A percentile compares a stretch with the other conserved stretches of the same genome.
Evolutionary conservation across 2,329 filamentous ascomycete genomes (phyloP).

Genomic region (Monilinia aucupariae): DNA sequence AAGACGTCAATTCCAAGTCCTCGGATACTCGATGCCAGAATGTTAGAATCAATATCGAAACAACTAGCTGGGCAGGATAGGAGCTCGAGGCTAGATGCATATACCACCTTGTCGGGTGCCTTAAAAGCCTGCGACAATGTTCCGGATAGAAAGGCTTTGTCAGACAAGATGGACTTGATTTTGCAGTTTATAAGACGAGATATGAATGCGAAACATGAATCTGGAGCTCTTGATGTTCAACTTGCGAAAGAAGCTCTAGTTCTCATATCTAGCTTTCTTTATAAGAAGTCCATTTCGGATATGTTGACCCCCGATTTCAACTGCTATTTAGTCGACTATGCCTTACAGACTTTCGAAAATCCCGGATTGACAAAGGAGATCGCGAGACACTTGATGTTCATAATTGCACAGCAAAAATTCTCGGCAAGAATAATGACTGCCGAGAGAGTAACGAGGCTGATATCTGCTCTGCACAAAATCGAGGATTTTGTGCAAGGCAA

Average conservation of each 20-base stretch:
- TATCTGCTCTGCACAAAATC: slow-evolving; percentile 66
- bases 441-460: slow-evolving; percentile 63
- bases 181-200: slow-evolving; percentile 82
- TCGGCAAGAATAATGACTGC: slow-evolving; percentile 65
- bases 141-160: slow-evolving; percentile 66
- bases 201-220: slow-evolving; percentile 55
- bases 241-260: slow-evolving; percentile 73
- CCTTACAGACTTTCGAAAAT: slow-evolving; percentile 68
- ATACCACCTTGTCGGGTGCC: slow-evolving; percentile 69
- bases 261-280: slow-evolving; percentile 70
- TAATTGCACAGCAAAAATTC: slow-evolving; percentile 78
- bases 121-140: slow-evolving; percentile 78
- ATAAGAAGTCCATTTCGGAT: slow-evolving; percentile 64
- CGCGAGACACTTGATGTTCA: slow-evolving; percentile 71
- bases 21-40: slow-evolving; percentile 46
- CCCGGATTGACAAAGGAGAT: slow-evolving; percentile 67
- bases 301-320: slow-evolving; percentile 74
- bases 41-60: slow-evolving; percentile 79
- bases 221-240: slow-evolving; percentile 57
- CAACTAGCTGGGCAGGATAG: slow-evolving; percentile 72
- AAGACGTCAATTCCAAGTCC: not conserved
- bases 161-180: slow-evolving; percentile 70
- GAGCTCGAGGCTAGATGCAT: slow-evolving; percentile 74
- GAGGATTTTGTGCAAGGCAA: slow-evolving; percentile 72
- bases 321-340: slow-evolving; percentile 73